Conservation (phyloP, 2,329 filamentous ascomycete genomes). For the Thielaviopsis musarum region DNA sequence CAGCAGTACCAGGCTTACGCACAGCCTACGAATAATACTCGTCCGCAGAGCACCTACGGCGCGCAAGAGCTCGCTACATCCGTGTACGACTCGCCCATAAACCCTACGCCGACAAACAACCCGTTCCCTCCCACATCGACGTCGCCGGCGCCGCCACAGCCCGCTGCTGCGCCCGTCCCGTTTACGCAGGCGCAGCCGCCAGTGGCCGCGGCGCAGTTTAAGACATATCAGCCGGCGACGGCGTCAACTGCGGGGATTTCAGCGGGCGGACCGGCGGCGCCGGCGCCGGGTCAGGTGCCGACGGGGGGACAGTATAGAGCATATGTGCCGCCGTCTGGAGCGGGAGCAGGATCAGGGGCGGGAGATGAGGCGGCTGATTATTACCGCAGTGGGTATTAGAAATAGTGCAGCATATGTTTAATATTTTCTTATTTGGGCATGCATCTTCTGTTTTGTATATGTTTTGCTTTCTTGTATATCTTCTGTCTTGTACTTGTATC, state of each 20-base stretch:
- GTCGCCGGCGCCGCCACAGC: constrained; percentile 16
- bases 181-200: constrained; percentile 14
- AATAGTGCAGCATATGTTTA: neutral
- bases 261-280: constrained; percentile 14
- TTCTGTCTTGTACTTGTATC: neutral
- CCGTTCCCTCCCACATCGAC: constrained; percentile 13
- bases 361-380: constrained; percentile 36
- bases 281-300: constrained; percentile 18
- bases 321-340: constrained; percentile 34
- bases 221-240: constrained; percentile 5
- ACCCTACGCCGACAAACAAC: constrained; percentile 31
- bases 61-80: constrained; percentile 66
- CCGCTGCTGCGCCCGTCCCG: constrained; percentile 15
- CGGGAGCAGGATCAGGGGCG: constrained; percentile 22
- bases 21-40: constrained; percentile 32
- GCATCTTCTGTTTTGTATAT: too few species aligned
- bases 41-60: constrained; percentile 51
- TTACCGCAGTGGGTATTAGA: constrained; percentile 24
- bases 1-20: constrained; percentile 31
- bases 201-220: constrained; percentile 13
- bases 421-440: too few species aligned
- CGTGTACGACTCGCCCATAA: constrained; percentile 58
- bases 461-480: too few species aligned
- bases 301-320: constrained; percentile 35
- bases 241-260: constrained; percentile 21